Evolutionary conservation across 305 asterid species (phyloP), one percentile per base, ranked within the genome.

Genomic region (Rubia peregrina): DNA sequence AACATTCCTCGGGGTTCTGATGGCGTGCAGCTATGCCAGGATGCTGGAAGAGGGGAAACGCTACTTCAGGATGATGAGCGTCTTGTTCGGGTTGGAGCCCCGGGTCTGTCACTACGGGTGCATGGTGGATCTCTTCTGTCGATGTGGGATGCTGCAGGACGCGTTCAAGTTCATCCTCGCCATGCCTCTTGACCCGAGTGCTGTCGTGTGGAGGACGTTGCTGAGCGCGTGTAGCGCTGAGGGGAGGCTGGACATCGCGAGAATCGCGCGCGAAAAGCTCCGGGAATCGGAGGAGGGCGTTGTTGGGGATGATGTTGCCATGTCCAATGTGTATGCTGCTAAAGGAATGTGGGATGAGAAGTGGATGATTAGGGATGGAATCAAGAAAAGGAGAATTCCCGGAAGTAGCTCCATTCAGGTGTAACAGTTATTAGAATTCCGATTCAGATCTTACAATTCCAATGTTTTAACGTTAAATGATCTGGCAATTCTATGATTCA

Each of bases 21-120:
- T 84, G 43, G 93, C 85, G 14, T 90, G 92, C 48, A 67, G 86
- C 59, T 89, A 86, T 13, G 82, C 83, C n/a, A 91, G 95, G 12
- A 71, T 79, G 12, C 79, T 88, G 19, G 62, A 78, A 14, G 86
- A 84, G 62, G 95, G 93, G 11, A 30, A 55, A 22, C 61, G 17
- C 11, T 10, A 80, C 44, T 88, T 86, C 70, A 67, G 57, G 21
- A 48, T 46, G 14, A 86, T 90, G 93, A 76, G 69, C 9, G 3
- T 48, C n/a, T 80, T 61, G 36, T 76, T 84, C 42, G 85, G 85
- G 1, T 6, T 85, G 72, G 48, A 71, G 61, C 91, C 90, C 3
- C 79, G 68, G 22, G 55, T 74, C 36, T 85, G 84, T 65, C 91
- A 85, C 78, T 86, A 80, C 40, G 88, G 91, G 42, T 88, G 90